Evolutionary conservation across 441 rosid genomes (phyloP), one percentile per base, ranked within the genome.

Genomic region (Lagerstroemia fauriei): DNA sequence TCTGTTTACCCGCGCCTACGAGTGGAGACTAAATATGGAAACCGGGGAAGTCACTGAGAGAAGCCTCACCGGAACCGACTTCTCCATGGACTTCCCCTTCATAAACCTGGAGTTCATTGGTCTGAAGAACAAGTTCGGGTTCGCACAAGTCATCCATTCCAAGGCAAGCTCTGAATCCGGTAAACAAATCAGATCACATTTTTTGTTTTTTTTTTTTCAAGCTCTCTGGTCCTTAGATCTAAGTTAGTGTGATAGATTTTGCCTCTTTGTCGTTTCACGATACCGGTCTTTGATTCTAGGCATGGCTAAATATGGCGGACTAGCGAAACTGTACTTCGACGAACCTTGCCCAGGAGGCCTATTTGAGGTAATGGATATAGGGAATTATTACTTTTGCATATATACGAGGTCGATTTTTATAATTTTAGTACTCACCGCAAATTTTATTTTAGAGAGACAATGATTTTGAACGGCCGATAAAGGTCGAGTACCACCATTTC

Each of bases 81-180:
- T 69, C 14, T 79, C 81, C 13, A 79, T 79, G 73, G 81, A 82
- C 5, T 76, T 82, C 76, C 84, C 84, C 34, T 76, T 76, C 80
- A 76, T 82, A 24, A 48, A 76, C 50, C 29, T 51, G 50, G 20
- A 68, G 34, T 76, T 66, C 56, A 81, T 50, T 0, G 80, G 84
- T 50, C 41, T 82, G 68, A 53, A 12, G 46, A 82, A 68, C 66
- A 82, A 31, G 80, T 81, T 27, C 32, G 76, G 80, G 38, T 75
- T 6, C 12, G 74, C 75, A 29, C 61, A 66, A 66, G 79, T 81
- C 61, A 20, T 76, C 51, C 12, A 75, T 46, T 75, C 71, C 51
- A 25, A n/a, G 29, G 78, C 61, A 46, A 61, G 78, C 73, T 80
- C 83, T 0, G 13, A n/a, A 46, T n/a, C 57, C 27, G 78, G 76